Evolutionary conservation across 129 eudicot species (phyloP), one percentile per base, ranked within the genome.

Genomic region (Flaveria brownii): DNA sequence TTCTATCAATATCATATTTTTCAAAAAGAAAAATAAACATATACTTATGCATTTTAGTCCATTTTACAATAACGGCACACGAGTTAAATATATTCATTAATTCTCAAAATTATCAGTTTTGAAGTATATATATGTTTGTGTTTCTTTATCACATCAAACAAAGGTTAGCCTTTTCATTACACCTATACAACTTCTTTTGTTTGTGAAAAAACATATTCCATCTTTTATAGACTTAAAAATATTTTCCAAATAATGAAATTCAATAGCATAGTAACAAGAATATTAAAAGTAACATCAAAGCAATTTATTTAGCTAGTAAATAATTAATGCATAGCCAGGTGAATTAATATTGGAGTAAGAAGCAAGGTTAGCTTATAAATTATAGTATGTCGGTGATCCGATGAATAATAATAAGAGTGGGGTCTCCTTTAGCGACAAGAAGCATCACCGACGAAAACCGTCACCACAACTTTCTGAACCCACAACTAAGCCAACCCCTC

Each of bases 361-460:
- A 62, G 66, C 16, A 22, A 3, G 17, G 16, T 9, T 8, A 66
- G 52, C 20, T 20, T 28, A 10, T 60, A 74, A 42, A 20, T 20
- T 20, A 20, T 20, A 20, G 22, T 25, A 18, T 47, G 83, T 79
- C 78, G 78, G 78, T 79, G 74, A 76, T 71, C 59, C 25, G 68
- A 10, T 25, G 82, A 49, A 12, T 47, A 12, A 10, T 33, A 10
- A 28, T 28, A 2, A 33, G 25, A 5, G 72, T 59, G 77, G 41
- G 66, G 80, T 22, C 36, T 57, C 45, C 30, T 54, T 13, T 70
- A 26, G 55, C 12, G 67, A 76, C 66, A 76, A 66, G 56, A 66
- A 51, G 73, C 67, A 73, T 72, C 78, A 64, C 83, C 83, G 61
- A 79, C 83, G 67, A 61, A 79, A 63, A 51, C 49, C 46, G 41